Conservation (phyloP, 1,139 yeast genomes). For the Hemisphaericaspora lyxosophila region DNA sequence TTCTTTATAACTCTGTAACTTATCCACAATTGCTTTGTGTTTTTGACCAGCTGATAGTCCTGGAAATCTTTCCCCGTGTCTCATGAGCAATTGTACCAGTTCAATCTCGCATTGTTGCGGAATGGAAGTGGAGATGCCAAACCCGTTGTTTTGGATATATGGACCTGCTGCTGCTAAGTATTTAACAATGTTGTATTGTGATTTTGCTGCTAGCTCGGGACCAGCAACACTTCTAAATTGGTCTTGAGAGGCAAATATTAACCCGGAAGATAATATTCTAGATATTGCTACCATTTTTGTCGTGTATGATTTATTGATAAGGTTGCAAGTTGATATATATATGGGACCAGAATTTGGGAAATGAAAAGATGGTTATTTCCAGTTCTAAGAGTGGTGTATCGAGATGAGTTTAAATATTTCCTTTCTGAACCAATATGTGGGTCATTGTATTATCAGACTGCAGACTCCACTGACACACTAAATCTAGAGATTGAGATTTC, state of each 20-base stretch:
- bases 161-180: constrained; percentile 40
- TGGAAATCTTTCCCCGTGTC: constrained; percentile 43
- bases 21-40: constrained; percentile 22
- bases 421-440: no score
- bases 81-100: constrained; percentile 34
- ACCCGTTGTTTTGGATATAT: constrained; percentile 34
- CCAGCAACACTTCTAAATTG: constrained; percentile 27
- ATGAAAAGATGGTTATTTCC: no score
- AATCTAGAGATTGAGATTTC: no score
- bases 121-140: constrained; percentile 33
- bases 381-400: no score
- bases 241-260: constrained; percentile 26
- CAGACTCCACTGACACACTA: no score
- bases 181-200: constrained; percentile 31
- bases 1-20: constrained; percentile 20
- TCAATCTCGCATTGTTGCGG: constrained; percentile 34
- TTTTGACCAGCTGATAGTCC: constrained; percentile 23
- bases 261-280: constrained; percentile 27
- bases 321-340: no score
- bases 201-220: constrained; percentile 29
- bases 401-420: no score
- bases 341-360: no score
- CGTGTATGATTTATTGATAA: no score
- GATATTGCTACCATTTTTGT: constrained; percentile 34
- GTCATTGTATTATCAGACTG: no score